Base-by-base conservation (phyloP, 768 basidiomycete species). In the Phylloporus scabripes region DNA sequence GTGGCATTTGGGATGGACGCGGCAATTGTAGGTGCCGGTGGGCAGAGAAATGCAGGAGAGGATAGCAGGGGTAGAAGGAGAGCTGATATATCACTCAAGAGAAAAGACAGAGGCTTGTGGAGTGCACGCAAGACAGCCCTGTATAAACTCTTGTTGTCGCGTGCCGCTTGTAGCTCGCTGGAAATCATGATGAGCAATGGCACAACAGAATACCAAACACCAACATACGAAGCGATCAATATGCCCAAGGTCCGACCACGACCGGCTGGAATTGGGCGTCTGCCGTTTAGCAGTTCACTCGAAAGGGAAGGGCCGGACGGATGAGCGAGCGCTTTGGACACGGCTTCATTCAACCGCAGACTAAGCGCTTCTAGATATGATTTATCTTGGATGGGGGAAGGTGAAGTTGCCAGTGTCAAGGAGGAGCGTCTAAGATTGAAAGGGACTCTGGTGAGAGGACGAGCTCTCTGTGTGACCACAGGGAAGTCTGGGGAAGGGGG, bases 331-430 rank as follows among this genome's bases (percentile, higher is more conserved):
- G 87, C 83, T 67, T 79, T 87, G 47, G 86, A 85, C 12, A 88
- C 85, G 0, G 85, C 87, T 65, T 92, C 89, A 60, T 83, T 88
- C 39, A 92, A 72, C 61, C 85, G 88, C 48, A 89, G 72, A 56
- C 82, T 76, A 39, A 91, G 77, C 50, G 81, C 78, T 62, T 89
- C 84, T 46, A 90, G 73, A 67, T 89, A 91, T 11, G 86, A 86
- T 48, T 84, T 85, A 64, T 90, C 87, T 56, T 87, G 87, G 26
- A 83, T 68, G 28, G 83, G 75, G 7, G 78, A 62, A 3, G 70
- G 55, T 4, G 72, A 60, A 14, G 67, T 54, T 5, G 69, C 57
- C 15, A 56, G 55, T 0, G 74, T 66, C 26, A 61, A 48, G 12
- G 81, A 72, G 2, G 83, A 72, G 29, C 78, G 77, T 53, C 79